Base-by-base conservation (phyloP, 495 filamentous ascomycete genomes). In the Physcia stellaris region DNA sequence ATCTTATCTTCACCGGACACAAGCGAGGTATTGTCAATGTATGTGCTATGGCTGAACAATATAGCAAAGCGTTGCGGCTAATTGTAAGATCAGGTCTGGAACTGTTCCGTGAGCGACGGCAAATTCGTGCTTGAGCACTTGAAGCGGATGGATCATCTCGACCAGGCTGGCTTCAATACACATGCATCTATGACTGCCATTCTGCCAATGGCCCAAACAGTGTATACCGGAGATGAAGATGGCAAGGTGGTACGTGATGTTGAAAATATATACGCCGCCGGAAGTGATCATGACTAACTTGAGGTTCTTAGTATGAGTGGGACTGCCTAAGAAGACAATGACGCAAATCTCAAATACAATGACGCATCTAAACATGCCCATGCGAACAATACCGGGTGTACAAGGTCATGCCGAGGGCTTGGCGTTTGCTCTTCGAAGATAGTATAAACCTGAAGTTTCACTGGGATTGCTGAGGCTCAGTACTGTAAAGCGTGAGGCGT, bases 181-280 rank as follows among this genome's bases (percentile, higher is more conserved):
- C 68, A 71, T 31, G 78, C 78, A n/a, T 77, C 79, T 2, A 86
- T 95, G 39, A 94, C 83, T 18, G 86, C 80, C 46, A 83, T 98
- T 37, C 64, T 84, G 33, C 84, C 90, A 10, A 80, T 86, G 66
- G 71, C 81, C 45, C 73, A 77, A 44, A 69, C 79, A 39, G 80
- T 96, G 10, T 95, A 95, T 59, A 94, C 88, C 0, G 88, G 90
- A 6, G 87, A 95, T 62, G 88, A 94, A 41, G 75, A 79, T 29
- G 87, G 87, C 30, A 62, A 79, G 62, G 87, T 94, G 53, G 75
- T 79, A 45, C 61, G 74, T 67, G 40, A 32, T 24, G 27, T 13
- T 16, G 17, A 32, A 38, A 12, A 1, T 16, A 29, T 15, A 13
- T 38, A 24, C 6, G 15, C 5, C 2, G 17, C 11, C 20, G 37